Evolutionary conservation across 441 rosid species (phyloP), one percentile per base, ranked within the genome.

Genomic region (Pelargonium australe): DNA sequence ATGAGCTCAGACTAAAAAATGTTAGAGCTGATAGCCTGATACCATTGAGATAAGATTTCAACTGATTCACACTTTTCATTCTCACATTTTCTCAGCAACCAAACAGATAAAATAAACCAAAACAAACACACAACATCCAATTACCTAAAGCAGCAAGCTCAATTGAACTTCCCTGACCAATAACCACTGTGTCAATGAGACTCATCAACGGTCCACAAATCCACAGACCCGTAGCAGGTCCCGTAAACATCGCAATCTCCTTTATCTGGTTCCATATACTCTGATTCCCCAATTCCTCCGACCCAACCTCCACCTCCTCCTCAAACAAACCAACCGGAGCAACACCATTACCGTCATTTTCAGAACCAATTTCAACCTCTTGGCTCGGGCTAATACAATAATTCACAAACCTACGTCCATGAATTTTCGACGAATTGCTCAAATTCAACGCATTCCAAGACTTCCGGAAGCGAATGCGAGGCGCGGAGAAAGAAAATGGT

Each of bases 151-250:
- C 57, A 49, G 57, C 57, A n/a, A 49, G 57, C 6, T 49, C 57
- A 13, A 49, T 49, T 13, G 57, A 67, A 23, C 70, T 49, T 34
- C 63, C 70, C 51, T 67, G 70, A 67, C 69, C 60, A 14, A 67
- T 49, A 2, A 67, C 70, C 37, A 58, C 43, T n/a, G 70, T 51
- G 17, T 67, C 70, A 11, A 67, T 67, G 13, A 67, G 70, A 28
- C 70, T 67, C 70, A 67, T 67, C 63, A 67, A 67, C 2, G 70
- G 70, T 12, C 63, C 70, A 37, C 63, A 67, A 25, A 67, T 23
- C 70, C 70, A 67, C 40, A 67, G 49, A 37, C 70, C 61, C 5
- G 70, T 67, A 0, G 70, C 70, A 4, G 70, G 70, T 14, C 70
- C 70, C 19, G 63, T 49, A 13, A 67, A 67, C 43, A 45, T 14